These are phyloP conservation scores for Mesembryanthemum crystallinum DNA, from an alignment of 148 eudicot genomes.

Conservation along the genomic window DNA sequence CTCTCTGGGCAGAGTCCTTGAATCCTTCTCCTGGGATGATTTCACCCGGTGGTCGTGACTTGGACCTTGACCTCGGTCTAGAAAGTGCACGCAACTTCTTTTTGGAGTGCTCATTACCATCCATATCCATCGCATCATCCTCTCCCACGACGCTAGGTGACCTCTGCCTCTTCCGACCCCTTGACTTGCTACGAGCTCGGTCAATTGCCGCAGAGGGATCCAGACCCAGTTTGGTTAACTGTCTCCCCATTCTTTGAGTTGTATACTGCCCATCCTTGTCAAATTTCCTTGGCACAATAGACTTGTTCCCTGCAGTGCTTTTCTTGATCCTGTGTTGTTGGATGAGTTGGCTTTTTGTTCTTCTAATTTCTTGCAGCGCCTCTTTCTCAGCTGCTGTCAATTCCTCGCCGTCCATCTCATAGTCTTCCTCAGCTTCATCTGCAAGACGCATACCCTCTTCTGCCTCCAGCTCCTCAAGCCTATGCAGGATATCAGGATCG, in stretches of 20 bases:
- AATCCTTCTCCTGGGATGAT: constrained; percentile 74
- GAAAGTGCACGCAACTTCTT: constrained; percentile 68
- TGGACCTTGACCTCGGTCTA: constrained; percentile 46
- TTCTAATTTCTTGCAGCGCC: constrained; percentile 68
- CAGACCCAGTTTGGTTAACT: constrained; percentile 59
- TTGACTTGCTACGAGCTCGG: constrained; percentile 69
- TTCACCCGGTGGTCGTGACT: constrained; percentile 65
- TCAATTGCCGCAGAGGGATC: constrained; percentile 68
- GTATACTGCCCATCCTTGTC: constrained; percentile 69
- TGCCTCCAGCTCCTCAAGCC: constrained; percentile 86
- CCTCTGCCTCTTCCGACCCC: constrained; percentile 91
- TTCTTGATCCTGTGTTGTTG: constrained; percentile 82
- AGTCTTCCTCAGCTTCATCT: constrained; percentile 62
- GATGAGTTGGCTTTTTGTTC: constrained; percentile 74
- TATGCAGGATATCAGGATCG: constrained; percentile 77
- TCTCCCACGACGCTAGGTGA: constrained; percentile 35
- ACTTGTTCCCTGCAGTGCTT: constrained; percentile 72
- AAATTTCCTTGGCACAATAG: constrained; percentile 68
- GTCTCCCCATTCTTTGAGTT: constrained; percentile 77
- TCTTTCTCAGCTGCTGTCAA: constrained; percentile 62
- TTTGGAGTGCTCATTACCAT: constrained; percentile 45
- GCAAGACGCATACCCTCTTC: constrained; percentile 74
- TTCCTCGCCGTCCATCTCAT: constrained; percentile 73
- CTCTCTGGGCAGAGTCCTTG: constrained; percentile 63
- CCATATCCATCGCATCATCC: constrained; percentile 63